phyloP scores from a whole-genome alignment of 1,139 yeast genomes.

The Citeromyces hawaiiensis region DNA sequence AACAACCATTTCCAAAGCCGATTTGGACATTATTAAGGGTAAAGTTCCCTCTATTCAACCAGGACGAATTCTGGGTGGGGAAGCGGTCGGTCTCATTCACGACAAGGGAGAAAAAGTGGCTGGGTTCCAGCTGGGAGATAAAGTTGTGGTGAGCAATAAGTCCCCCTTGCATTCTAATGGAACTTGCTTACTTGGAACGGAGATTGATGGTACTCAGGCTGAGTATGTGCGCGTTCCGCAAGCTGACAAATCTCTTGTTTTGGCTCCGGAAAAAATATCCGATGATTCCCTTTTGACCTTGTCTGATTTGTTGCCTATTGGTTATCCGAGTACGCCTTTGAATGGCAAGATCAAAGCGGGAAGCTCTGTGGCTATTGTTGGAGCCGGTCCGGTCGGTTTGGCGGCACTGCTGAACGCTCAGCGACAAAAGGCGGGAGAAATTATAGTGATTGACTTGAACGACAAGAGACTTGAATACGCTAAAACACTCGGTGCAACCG shows the following conservation, averaged over 20 bases:
- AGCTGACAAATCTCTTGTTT: conserved; percentile 22
- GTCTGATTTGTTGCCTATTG: conserved; percentile 30
- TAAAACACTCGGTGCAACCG: conserved; percentile 26
- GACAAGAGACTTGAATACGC: conserved; percentile 27
- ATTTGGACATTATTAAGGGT: conserved; percentile 30
- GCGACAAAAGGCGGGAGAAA: conserved; percentile 20
- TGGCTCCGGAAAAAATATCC: conserved; percentile 18
- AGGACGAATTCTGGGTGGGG: conserved; percentile 36
- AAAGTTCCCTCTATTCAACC: conserved; percentile 35
- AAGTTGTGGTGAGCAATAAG: conserved; percentile 19
- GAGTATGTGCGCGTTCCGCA: conserved; percentile 29
- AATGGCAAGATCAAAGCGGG: conserved; percentile 23
- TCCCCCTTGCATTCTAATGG: conserved; percentile 39
- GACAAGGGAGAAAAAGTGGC: conserved; percentile 22
- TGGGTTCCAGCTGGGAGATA: conserved; percentile 26
- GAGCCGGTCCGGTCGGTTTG: conserved; percentile 35
- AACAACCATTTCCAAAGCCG: conserved; percentile 36
- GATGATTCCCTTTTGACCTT: conserved; percentile 26
- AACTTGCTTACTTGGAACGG: conserved; percentile 29
- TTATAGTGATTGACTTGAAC: conserved; percentile 28
- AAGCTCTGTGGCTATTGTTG: conserved; percentile 32
- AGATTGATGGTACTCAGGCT: conserved; percentile 28
- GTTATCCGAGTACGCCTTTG: conserved; percentile 30
- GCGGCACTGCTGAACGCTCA: conserved; percentile 25
- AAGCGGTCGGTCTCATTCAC: conserved; percentile 33